A percentile compares a stretch with the other conserved stretches of the same genome.
These are phyloP conservation scores for Botrytis paeoniae DNA, from an alignment of 2,329 filamentous ascomycete genomes.

Conservation along the genomic window DNA sequence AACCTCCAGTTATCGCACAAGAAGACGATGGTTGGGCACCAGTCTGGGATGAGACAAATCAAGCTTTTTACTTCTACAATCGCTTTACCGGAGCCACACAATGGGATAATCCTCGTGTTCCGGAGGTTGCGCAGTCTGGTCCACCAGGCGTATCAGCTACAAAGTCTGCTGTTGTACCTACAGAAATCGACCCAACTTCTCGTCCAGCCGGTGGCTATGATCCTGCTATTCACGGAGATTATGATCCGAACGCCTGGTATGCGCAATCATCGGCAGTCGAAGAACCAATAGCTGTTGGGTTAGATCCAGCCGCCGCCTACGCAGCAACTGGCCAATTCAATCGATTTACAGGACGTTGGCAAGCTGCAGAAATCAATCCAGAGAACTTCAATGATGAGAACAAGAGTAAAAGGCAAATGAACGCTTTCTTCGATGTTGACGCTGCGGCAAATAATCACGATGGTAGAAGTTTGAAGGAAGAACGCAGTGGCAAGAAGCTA, in stretches of 20 bases:
- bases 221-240: slow-evolving; percentile 91
- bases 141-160: slow-evolving; percentile 35
- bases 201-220: slow-evolving; percentile 76
- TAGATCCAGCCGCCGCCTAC: slow-evolving; percentile 54
- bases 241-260: slow-evolving; percentile 95
- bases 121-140: slow-evolving; percentile 39
- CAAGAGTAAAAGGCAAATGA: slow-evolving; percentile 85
- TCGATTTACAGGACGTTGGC: slow-evolving; percentile 82
- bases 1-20: slow-evolving; percentile 46
- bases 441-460: slow-evolving; percentile 88
- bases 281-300: slow-evolving; percentile 37
- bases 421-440: slow-evolving; percentile 93
- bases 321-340: slow-evolving; percentile 77
- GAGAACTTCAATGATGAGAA: slow-evolving; percentile 83
- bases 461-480: slow-evolving; percentile 85
- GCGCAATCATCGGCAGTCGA: slow-evolving; percentile 56
- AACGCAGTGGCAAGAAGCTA: slow-evolving; percentile 80
- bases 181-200: slow-evolving; percentile 33
- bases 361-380: slow-evolving; percentile 62
- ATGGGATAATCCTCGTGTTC: slow-evolving; percentile 82
- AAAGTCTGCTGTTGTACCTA: slow-evolving; percentile 30
- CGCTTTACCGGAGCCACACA: slow-evolving; percentile 71
- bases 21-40: slow-evolving; percentile 78
- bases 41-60: slow-evolving; percentile 67
- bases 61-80: slow-evolving; percentile 83